Conservation (phyloP, 805 yeast species). For the Pichia manshurica region DNA sequence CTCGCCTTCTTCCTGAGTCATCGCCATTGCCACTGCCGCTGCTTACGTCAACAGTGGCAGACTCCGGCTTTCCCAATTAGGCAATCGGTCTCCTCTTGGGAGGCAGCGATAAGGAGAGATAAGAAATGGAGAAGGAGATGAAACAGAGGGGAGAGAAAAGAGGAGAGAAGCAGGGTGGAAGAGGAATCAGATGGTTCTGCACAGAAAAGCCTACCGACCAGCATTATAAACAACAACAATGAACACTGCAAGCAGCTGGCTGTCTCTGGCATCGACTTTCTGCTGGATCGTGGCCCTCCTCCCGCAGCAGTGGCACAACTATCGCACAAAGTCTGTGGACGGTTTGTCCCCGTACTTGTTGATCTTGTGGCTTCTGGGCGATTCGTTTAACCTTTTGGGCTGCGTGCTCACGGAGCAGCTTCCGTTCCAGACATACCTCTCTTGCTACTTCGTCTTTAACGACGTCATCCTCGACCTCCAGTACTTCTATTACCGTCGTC, state of each 20-base stretch:
- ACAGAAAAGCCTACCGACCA: no score
- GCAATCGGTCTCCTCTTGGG: no score
- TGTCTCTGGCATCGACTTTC: slow-evolving; percentile 28
- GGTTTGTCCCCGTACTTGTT: slow-evolving; percentile 30
- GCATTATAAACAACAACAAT: no score
- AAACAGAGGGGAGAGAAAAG: not conserved
- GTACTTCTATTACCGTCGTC: slow-evolving; percentile 52
- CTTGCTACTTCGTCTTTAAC: slow-evolving; percentile 66
- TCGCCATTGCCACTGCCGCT: no score
- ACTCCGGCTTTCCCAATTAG: no score
- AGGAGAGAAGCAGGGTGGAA: no score
- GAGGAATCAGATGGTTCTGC: no score
- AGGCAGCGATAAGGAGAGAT: not conserved
- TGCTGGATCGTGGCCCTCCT: slow-evolving; percentile 34
- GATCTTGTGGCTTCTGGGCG: slow-evolving; percentile 32
- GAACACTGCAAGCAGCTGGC: slow-evolving; percentile 10
- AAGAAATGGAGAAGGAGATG: not conserved
- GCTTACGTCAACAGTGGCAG: no score
- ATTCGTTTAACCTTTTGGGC: slow-evolving; percentile 44
- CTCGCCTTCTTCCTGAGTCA: no score
- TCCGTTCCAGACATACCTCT: slow-evolving; percentile 71
- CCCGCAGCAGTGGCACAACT: slow-evolving; percentile 33
- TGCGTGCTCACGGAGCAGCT: slow-evolving; percentile 72
- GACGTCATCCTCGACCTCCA: slow-evolving; percentile 67
- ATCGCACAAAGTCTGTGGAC: slow-evolving; percentile 26